These are phyloP conservation scores for Paraphaeosphaeria minitans DNA, from an alignment of 2,329 filamentous ascomycete species.

Conservation along the genomic window DNA sequence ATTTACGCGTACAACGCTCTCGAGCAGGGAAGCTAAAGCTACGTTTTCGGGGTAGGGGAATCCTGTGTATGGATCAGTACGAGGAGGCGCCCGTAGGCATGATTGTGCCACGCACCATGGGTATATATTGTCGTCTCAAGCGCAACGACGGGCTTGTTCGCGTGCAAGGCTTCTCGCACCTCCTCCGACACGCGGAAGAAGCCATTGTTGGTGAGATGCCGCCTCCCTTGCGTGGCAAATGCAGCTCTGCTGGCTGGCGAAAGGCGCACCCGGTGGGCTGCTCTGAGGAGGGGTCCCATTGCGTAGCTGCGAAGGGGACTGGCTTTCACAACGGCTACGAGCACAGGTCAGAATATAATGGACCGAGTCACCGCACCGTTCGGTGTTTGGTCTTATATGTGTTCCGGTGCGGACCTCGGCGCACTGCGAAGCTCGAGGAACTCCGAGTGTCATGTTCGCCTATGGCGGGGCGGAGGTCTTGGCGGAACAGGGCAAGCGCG, in stretches of 20 bases:
- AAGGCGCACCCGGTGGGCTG: constrained; percentile 25
- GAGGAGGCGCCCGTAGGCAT: not conserved
- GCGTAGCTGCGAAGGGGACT: constrained; percentile 11
- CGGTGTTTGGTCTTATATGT: not conserved
- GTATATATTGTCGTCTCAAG: constrained; percentile 98
- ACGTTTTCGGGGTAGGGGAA: constrained; percentile 75
- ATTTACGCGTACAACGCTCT: constrained; percentile 78
- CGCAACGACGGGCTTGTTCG: constrained; percentile 82
- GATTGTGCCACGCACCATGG: constrained; percentile 63
- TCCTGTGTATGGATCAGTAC: constrained; percentile 49
- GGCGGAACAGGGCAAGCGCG: constrained; percentile 29
- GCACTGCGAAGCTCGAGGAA: not conserved
- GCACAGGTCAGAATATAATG: not conserved
- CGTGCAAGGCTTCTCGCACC: constrained; percentile 74
- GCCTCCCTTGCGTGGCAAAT: constrained; percentile 18
- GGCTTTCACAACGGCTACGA: not conserved
- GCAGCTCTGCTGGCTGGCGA: constrained; percentile 2
- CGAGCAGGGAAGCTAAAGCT: constrained; percentile 77
- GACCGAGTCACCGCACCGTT: not conserved
- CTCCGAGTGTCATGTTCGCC: not conserved
- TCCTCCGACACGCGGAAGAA: constrained; percentile 80
- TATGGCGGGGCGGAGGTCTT: constrained; percentile 13
- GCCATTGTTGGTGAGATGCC: constrained; percentile 47
- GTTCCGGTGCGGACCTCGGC: not conserved
- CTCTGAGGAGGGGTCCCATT: constrained; percentile 33